Evolutionary conservation across 1,284 basidiomycete genomes (phyloP).

Genomic region (Paramarasmius palmivorus): DNA sequence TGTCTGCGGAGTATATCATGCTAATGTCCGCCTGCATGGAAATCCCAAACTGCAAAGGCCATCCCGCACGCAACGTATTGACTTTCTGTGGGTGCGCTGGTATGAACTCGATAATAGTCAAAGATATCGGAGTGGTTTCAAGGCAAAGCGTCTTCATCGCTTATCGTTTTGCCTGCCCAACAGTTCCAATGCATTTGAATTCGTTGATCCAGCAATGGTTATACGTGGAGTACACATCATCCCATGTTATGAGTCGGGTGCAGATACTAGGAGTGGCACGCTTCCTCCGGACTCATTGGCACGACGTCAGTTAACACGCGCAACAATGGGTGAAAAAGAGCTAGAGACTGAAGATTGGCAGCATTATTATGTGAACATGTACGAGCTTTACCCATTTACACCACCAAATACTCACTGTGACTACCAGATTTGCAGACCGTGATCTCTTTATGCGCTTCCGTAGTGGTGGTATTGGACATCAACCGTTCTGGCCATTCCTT

Average conservation of each 20-base stretch:
- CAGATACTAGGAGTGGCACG: too few species aligned
- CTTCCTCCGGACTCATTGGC: not conserved
- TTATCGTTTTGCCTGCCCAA: slow-evolving; percentile 30
- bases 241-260: slow-evolving; percentile 30
- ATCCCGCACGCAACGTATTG: slow-evolving; percentile 8
- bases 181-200: slow-evolving; percentile 36
- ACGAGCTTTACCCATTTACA: slow-evolving; percentile 7
- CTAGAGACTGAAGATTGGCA: not conserved
- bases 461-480: too few species aligned
- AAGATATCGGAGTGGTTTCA: slow-evolving; percentile 21
- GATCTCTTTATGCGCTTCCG: too few species aligned
- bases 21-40: not conserved
- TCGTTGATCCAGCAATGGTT: slow-evolving; percentile 37
- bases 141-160: slow-evolving; percentile 26
- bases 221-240: slow-evolving; percentile 36
- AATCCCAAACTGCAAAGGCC: not conserved
- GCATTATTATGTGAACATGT: slow-evolving; percentile 25
- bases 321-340: slow-evolving; percentile 3
- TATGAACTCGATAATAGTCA: slow-evolving; percentile 14
- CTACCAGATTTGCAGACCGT: slow-evolving; percentile 7
- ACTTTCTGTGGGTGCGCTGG: slow-evolving; percentile 21
- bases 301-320: not conserved
- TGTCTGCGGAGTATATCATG: slow-evolving; percentile 4
- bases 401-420: not conserved
- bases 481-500: not conserved